These are phyloP conservation scores for Fusarium nodosum DNA, from an alignment of 2,329 filamentous ascomycete genomes.

Conservation along the genomic window DNA sequence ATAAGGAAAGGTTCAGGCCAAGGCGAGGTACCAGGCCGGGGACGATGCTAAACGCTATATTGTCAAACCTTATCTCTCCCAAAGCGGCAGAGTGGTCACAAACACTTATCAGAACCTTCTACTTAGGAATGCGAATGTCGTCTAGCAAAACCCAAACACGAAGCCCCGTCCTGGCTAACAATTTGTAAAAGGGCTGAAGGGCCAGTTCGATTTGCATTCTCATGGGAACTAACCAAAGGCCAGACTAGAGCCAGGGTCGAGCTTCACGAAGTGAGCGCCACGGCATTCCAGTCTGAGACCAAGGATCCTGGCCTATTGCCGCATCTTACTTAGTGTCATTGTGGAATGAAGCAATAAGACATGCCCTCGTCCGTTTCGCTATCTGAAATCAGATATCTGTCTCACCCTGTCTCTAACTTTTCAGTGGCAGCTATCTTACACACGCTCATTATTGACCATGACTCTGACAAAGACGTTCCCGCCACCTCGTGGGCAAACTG, in stretches of 20 bases:
- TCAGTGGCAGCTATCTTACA: constrained; percentile 11
- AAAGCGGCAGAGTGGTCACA: constrained; percentile 19
- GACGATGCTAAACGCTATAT: constrained; percentile 10
- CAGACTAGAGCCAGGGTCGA: constrained; percentile 20
- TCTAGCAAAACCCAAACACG: constrained; percentile 19
- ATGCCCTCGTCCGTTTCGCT: constrained; percentile 18
- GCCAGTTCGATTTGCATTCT: constrained; percentile 16
- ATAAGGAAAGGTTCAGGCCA: background rate
- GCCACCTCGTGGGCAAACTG: constrained; percentile 19
- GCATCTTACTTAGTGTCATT: constrained; percentile 27
- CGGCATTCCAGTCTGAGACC: constrained; percentile 21
- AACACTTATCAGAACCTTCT: background rate
- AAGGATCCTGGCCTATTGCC: background rate
- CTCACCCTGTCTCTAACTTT: constrained; percentile 20
- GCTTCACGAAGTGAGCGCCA: constrained; percentile 16
- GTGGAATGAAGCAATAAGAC: constrained; percentile 22
- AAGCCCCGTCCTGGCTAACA: constrained; percentile 10
- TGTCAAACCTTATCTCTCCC: constrained; percentile 22
- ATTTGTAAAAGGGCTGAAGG: background rate
- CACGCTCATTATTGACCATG: constrained; percentile 26
- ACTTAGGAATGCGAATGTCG: constrained; percentile 24
- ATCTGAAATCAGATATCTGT: constrained; percentile 8
- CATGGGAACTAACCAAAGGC: background rate
- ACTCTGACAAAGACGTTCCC: constrained; percentile 30
- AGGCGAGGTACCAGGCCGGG: background rate